Base-by-base conservation (phyloP, 768 basidiomycete species). In the Termitomyces sp. region DNA sequence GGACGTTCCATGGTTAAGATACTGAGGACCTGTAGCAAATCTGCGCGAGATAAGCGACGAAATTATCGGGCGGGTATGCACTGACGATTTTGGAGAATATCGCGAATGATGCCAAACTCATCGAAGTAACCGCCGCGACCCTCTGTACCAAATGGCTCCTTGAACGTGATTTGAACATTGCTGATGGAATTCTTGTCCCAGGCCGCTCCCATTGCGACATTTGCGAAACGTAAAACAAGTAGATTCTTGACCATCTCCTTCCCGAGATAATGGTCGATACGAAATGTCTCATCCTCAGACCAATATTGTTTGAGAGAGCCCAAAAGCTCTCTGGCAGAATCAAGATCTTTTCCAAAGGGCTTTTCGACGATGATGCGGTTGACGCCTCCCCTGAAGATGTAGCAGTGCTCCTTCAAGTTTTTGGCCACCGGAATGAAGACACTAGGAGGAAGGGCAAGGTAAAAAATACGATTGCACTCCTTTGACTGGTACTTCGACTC, bases 81-180 rank as follows among this genome's bases (percentile, higher is more conserved):
- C 95, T 74, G 72, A 97, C 96, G 96, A 75, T 99, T 99, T 78
- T 99, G 96, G 69, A 95, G 78, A 58, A 99, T 80, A 72, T 99
- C 96, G 68, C 96, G 89, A 72, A 99, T 95, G 71, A 99, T 98
- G 55, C 97, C 97, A 74, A 98, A 99, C 74, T 98, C 95, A 71
- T 99, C 96, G 76, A 99, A 99, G 81, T 99, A 99, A 18, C 97
- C 96, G n/a, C 96, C 96, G 63, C 96, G 91, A n/a, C 96, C 96
- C 70, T 99, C 97, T 48, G 96, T 99, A 20, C 96, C 96, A 69
- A 98, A 98, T 2, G 95, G 94, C 73, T 98, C 97, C 78, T 98
- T 98, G 85, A 98, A 98, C 16, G 94, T 97, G 74, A 98, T 97
- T 73, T 99, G 97, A 34, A 99, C 94, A 68, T 94, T 98, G 74